A percentile compares a stretch with the other conserved stretches of the same genome.
Conservation (phyloP, 2,329 filamentous ascomycete genomes). For the Hymenoscyphus albidus region DNA sequence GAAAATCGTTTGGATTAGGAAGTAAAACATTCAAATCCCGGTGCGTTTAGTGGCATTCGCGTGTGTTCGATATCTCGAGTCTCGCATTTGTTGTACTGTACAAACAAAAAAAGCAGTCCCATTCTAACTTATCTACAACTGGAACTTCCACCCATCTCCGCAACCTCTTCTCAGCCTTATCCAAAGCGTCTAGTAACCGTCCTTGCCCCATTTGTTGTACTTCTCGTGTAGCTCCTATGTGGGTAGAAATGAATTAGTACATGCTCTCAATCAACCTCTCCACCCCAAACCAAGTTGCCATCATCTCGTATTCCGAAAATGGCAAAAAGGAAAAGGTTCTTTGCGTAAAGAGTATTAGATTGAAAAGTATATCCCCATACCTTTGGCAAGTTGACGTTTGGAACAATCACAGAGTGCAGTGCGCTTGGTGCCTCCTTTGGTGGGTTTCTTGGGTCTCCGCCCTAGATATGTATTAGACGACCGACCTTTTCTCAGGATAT, state of each 20-base stretch:
- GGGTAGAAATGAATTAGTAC: slow-evolving; percentile 14
- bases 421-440: slow-evolving; percentile 92
- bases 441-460: slow-evolving; percentile 70
- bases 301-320: background rate
- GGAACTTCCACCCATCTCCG: slow-evolving; percentile 19
- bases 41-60: background rate
- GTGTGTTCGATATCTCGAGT: background rate
- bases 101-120: slow-evolving; percentile 8
- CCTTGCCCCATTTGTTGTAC: slow-evolving; percentile 99
- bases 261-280: background rate
- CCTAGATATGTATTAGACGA: slow-evolving; percentile 39
- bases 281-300: background rate
- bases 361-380: slow-evolving; percentile 44
- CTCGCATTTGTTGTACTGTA: background rate
- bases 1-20: background rate
- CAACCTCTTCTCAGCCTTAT: slow-evolving; percentile 37
- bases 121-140: slow-evolving; percentile 29
- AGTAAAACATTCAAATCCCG: background rate
- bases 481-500: background rate
- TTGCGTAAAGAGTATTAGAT: background rate
- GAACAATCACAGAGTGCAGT: slow-evolving; percentile 89
- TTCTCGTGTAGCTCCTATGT: slow-evolving; percentile 81
- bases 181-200: slow-evolving; percentile 55
- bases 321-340: background rate
- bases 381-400: slow-evolving; percentile 89